A percentile compares a stretch with the other conserved stretches of the same genome.
Evolutionary conservation across 495 filamentous ascomycete species (phyloP).

Genomic region (Aeminium ludgeri): DNA sequence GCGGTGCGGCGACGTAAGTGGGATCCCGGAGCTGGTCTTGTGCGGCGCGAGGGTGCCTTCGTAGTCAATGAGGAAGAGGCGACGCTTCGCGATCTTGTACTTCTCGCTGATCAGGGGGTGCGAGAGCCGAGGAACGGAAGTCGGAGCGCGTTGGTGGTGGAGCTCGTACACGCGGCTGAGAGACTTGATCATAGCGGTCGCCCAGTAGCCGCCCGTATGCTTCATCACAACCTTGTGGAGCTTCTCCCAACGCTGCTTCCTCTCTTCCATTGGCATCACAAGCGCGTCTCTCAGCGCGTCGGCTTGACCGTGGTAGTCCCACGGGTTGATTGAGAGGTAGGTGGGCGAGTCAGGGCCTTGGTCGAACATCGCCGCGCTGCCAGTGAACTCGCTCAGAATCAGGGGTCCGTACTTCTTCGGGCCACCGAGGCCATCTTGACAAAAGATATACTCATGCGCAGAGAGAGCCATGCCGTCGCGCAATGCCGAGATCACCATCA

Average conservation of each 20-base stretch:
- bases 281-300: conserved; percentile 67
- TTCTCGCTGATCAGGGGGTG: conserved; percentile 40
- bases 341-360: conserved; percentile 25
- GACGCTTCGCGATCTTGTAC: conserved; percentile 45
- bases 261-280: conserved; percentile 56
- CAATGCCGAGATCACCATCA: conserved; percentile 78
- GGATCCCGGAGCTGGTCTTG: conserved; percentile 61
- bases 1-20: conserved; percentile 67
- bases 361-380: conserved; percentile 62
- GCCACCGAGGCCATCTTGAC: conserved; percentile 62
- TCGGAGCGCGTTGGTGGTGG: conserved; percentile 64
- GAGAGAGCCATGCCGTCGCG: conserved; percentile 94
- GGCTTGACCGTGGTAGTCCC: conserved; percentile 76
- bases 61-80: conserved; percentile 79
- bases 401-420: conserved; percentile 64
- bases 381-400: conserved; percentile 86
- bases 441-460: conserved; percentile 79
- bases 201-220: conserved; percentile 73
- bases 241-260: conserved; percentile 52
- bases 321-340: conserved; percentile 75
- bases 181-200: conserved; percentile 48
- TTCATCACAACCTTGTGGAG: conserved; percentile 59
- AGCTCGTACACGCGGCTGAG: conserved; percentile 61
- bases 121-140: conserved; percentile 68
- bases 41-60: conserved; percentile 80